Evolutionary conservation across 2,329 filamentous ascomycete genomes (phyloP), one percentile per base, ranked within the genome.

Genomic region (Penicillium concentricum): DNA sequence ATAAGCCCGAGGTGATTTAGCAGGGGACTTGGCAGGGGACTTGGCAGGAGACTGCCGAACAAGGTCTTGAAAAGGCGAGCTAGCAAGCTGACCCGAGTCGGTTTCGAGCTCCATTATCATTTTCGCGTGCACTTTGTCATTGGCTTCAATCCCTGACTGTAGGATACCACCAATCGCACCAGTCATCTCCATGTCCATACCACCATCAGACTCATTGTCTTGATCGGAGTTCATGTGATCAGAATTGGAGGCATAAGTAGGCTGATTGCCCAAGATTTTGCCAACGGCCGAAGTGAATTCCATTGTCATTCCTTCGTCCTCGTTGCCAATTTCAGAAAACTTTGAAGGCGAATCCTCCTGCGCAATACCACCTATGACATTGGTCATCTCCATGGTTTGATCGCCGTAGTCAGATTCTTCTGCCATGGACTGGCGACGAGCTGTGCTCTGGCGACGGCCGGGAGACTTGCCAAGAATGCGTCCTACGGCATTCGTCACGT

Each of bases 401-500:
- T 79, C 77, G 35, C 72, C 76, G 52, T 76, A 79, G 56, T 79
- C 80, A 5, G 79, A 77, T 56, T 79, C 72, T 30, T 74, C 65
- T 57, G 70, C 60, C 37, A 68, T 63, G 16, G 76, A 74, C 38
- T 75, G 70, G 77, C 82, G 71, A 76, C 75, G 69, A 75, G 73
- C 51, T 28, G 62, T 56, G 67, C 74, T 68, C 70, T 73, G 59
- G 51, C 71, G 61, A 60, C 56, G 70, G 57, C 60, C 62, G 9
- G 67, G 50, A 18, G 73, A 66, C 32, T 74, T 80, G 5, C 81
- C 77, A 20, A 96, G 74, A 52, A 97, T 97, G 3, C 87, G 84
- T 9, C 93, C 93, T 51, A 96, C 80, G 9, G 86, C 90, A 53
- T 85, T 86, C 2, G 93, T 97, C 8, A 97, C 90, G 66, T 97